Conservation (phyloP, 441 rosid genomes). For the Metrosideros polymorpha region DNA sequence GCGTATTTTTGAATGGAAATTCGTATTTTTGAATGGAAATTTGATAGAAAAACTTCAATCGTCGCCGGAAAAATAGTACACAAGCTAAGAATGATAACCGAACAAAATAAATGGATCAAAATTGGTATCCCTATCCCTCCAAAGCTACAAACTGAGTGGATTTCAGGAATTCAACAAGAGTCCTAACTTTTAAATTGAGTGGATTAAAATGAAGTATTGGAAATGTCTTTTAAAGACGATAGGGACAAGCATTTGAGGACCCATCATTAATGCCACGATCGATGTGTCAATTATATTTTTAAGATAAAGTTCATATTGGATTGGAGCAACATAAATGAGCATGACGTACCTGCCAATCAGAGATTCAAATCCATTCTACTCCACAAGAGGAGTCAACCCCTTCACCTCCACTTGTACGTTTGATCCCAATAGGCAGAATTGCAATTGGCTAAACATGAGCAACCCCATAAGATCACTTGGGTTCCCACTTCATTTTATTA, state of each 20-base stretch:
- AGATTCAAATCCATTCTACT: not conserved
- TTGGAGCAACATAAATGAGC: not conserved
- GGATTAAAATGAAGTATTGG: not conserved
- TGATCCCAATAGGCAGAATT: not conserved
- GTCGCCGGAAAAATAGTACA: too few relatives aligned
- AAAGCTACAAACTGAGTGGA: not conserved
- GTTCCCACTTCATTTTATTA: not conserved
- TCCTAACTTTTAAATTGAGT: not conserved
- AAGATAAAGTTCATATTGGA: not conserved
- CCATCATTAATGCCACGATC: not conserved
- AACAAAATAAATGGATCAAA: not conserved
- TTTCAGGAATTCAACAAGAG: not conserved
- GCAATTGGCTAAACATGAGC: not conserved
- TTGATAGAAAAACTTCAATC: not conserved
- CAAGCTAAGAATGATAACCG: not conserved
- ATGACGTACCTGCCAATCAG: not conserved
- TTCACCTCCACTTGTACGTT: not conserved
- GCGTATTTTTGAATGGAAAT: not conserved
- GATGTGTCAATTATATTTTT: not conserved
- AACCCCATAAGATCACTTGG: not conserved
- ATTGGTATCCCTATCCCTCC: not conserved
- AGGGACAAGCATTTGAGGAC: not conserved
- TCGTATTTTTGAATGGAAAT: too few relatives aligned
- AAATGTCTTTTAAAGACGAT: not conserved
- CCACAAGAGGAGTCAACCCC: not conserved